Percentiles rank a stretch among this genome's conserved stretches.
Conservation (phyloP, 176 grass and related monocot genomes). For the Carex myosuroides region DNA sequence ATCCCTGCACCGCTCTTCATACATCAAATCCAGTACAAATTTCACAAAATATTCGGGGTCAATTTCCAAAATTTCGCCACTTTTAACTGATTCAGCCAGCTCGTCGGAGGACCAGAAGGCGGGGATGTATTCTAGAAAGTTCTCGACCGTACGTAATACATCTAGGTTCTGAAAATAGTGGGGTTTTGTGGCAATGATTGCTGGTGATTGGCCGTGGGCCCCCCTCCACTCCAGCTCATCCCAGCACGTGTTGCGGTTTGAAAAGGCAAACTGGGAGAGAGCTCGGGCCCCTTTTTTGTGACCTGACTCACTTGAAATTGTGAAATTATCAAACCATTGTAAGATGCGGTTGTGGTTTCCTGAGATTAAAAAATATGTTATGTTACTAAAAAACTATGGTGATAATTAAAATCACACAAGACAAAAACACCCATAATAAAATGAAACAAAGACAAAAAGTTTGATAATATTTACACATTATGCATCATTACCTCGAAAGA, state of each 20-base stretch:
- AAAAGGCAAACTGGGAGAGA: conserved; percentile 73
- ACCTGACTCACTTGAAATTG: conserved; percentile 50
- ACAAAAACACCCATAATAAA: background rate
- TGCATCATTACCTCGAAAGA: conserved; percentile 53
- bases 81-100: conserved; percentile 77
- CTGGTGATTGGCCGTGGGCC: conserved; percentile 84
- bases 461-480: background rate
- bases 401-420: too few species aligned
- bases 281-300: conserved; percentile 82
- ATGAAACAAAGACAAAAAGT: background rate
- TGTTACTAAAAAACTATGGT: too few species aligned
- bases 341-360: conserved; percentile 53
- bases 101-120: conserved; percentile 86
- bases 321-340: conserved; percentile 82
- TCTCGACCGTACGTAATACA: conserved; percentile 68
- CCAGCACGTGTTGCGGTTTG: conserved; percentile 78
- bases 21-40: conserved; percentile 59
- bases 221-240: conserved; percentile 97
- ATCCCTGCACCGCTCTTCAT: conserved; percentile 54
- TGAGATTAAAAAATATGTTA: conserved; percentile 24
- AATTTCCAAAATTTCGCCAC: conserved; percentile 73
- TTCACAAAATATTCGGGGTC: conserved; percentile 73
- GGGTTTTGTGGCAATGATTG: conserved; percentile 87
- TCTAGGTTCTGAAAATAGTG: conserved; percentile 87
- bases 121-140: conserved; percentile 82